phyloP scores from a whole-genome alignment of 768 basidiomycete species.

The Collybiopsis luxurians region DNA sequence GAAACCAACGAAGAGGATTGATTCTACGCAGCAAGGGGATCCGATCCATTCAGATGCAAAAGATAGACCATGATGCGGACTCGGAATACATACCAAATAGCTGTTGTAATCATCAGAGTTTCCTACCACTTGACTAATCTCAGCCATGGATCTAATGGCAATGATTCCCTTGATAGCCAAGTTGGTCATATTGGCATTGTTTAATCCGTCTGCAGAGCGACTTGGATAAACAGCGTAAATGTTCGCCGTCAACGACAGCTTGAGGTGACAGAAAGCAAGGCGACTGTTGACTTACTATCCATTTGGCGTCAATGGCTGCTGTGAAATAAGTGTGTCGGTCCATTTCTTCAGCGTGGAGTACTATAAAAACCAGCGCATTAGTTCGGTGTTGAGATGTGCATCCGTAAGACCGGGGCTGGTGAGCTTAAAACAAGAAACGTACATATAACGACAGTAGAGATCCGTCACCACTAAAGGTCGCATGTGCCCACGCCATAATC shows the following conservation, averaged over 20 bases:
- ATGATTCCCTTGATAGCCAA: constrained; percentile 14
- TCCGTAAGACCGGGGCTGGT: too few relatives aligned
- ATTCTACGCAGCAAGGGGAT: background rate
- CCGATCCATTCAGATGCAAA: background rate
- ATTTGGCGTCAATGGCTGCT: constrained; percentile 4
- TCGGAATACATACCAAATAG: background rate
- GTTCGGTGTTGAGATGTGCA: too few relatives aligned
- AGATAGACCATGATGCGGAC: too few relatives aligned
- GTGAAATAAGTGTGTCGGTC: constrained; percentile 1
- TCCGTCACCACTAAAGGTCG: constrained; percentile 8
- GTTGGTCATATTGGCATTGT: constrained; percentile 10
- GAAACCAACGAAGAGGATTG: background rate
- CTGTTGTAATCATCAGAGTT: background rate
- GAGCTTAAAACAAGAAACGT: background rate
- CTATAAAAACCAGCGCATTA: background rate
- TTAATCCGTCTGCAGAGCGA: constrained; percentile 2
- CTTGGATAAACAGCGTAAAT: background rate
- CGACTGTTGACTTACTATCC: constrained; percentile 9
- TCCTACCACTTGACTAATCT: constrained; percentile 5
- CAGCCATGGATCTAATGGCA: constrained; percentile 12
- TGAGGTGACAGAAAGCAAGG: background rate
- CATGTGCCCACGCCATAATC: constrained; percentile 12
- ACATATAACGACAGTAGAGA: constrained; percentile 8
- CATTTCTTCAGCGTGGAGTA: constrained; percentile 4
- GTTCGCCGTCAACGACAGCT: too few relatives aligned